Evolutionary conservation across 306 rosid genomes (phyloP).

Genomic region (Citrullus amarus): DNA sequence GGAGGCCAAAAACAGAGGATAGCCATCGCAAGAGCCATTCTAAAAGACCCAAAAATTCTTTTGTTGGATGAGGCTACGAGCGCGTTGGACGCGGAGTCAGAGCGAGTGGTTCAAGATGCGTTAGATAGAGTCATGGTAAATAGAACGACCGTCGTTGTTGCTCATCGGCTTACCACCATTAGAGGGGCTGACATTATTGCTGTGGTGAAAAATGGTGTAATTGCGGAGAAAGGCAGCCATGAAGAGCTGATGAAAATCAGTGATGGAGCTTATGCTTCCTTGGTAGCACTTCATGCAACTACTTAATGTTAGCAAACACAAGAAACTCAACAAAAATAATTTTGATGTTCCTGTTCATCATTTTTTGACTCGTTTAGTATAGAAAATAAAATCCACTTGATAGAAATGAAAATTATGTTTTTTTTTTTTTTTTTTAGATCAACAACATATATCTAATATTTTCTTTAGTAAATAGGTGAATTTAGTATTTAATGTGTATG

Average conservation of each 20-base stretch:
- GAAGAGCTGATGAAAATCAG: constrained; percentile 48
- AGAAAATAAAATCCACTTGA: too few species aligned
- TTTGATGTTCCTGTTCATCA: too few species aligned
- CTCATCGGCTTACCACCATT: constrained; percentile 70
- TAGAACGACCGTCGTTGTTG: constrained; percentile 77
- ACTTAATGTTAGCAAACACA: constrained; percentile 2
- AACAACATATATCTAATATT: too few species aligned
- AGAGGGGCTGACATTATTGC: constrained; percentile 64
- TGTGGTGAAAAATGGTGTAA: constrained; percentile 55
- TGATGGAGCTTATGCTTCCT: constrained; percentile 61
- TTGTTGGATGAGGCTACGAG: constrained; percentile 89
- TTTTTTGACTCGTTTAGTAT: too few species aligned
- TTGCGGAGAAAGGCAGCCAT: constrained; percentile 78
- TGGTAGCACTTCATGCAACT: constrained; percentile 57
- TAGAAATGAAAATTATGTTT: too few species aligned
- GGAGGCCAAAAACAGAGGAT: constrained; percentile 94
- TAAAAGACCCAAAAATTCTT: constrained; percentile 67
- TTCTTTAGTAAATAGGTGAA: too few species aligned
- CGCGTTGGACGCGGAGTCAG: constrained; percentile 85
- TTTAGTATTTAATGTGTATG: not conserved
- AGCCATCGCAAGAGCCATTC: constrained; percentile 74
- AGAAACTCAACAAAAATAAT: not conserved
- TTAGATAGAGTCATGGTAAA: constrained; percentile 63
- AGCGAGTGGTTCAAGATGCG: constrained; percentile 71
- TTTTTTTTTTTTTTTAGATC: too few species aligned